Percentiles rank a stretch among this genome's conserved stretches.
Conservation (phyloP, 1,139 yeast genomes). For the Meyerozyma carpophila region DNA sequence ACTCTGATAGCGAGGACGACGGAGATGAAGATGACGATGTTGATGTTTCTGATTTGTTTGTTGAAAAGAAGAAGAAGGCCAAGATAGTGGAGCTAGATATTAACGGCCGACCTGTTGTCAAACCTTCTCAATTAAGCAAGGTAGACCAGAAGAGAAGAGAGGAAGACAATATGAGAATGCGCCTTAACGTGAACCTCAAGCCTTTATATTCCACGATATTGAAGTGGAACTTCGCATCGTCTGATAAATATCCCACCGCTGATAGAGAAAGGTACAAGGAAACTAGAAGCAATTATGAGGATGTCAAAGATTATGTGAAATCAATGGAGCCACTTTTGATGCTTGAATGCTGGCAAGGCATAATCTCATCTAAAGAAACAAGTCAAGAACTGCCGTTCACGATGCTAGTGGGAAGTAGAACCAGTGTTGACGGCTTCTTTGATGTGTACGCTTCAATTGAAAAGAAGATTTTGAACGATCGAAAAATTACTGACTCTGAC, state of each 20-base stretch:
- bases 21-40: slow-evolving; percentile 31
- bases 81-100: slow-evolving; percentile 37
- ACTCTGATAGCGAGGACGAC: slow-evolving; percentile 28
- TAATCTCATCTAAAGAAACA: slow-evolving; percentile 66
- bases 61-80: slow-evolving; percentile 28
- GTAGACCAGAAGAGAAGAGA: slow-evolving; percentile 49
- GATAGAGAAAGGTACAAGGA: slow-evolving; percentile 34
- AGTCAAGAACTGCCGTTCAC: slow-evolving; percentile 62
- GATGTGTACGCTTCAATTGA: slow-evolving; percentile 81
- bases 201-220: slow-evolving; percentile 69
- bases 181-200: slow-evolving; percentile 72
- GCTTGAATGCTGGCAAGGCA: slow-evolving; percentile 92
- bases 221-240: slow-evolving; percentile 69
- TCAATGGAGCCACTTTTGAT: slow-evolving; percentile 75
- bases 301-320: slow-evolving; percentile 58
- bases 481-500: slow-evolving; percentile 69
- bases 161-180: slow-evolving; percentile 72
- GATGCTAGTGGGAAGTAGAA: slow-evolving; percentile 69
- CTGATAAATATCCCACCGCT: slow-evolving; percentile 52
- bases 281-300: slow-evolving; percentile 43
- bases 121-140: slow-evolving; percentile 9
- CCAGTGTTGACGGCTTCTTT: slow-evolving; percentile 79
- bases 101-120: slow-evolving; percentile 28
- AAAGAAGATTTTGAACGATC: slow-evolving; percentile 43
- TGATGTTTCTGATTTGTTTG: slow-evolving; percentile 39